phyloP scores from a whole-genome alignment of 2,329 filamentous ascomycete species.

The Hymenoscyphus fraxineus region DNA sequence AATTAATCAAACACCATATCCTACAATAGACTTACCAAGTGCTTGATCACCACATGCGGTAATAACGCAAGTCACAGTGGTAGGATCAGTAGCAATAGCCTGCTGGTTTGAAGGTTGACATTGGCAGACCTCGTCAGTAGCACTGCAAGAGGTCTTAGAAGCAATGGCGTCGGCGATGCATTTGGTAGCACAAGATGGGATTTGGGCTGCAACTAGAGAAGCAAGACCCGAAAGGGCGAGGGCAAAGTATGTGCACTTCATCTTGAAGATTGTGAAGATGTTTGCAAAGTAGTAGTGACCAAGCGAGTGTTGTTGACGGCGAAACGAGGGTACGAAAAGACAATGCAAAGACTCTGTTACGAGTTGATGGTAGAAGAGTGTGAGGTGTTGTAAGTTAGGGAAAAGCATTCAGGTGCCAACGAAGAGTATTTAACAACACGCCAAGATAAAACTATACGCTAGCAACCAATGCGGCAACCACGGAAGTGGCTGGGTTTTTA shows the following conservation, averaged over 20 bases:
- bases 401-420: too few relatives aligned
- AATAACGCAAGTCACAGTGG: constrained; percentile 19
- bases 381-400: too few relatives aligned
- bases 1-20: neutral
- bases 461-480: too few relatives aligned
- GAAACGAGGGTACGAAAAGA: neutral
- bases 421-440: too few relatives aligned
- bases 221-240: constrained; percentile 20
- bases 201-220: constrained; percentile 13
- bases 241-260: constrained; percentile 25
- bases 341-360: too few relatives aligned
- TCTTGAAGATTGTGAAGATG: constrained; percentile 8
- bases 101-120: constrained; percentile 21
- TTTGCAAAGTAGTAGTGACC: neutral
- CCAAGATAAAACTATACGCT: too few relatives aligned
- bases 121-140: constrained; percentile 23
- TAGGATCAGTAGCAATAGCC: constrained; percentile 13
- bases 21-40: constrained; percentile 15
- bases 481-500: too few relatives aligned
- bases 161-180: constrained; percentile 25
- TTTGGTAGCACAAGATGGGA: constrained; percentile 24
- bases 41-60: constrained; percentile 21
- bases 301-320: neutral
- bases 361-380: too few relatives aligned
- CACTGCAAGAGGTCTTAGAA: constrained; percentile 20